Conservation (phyloP, 345 rosid genomes). For the Eucalyptus erythrocorys region DNA sequence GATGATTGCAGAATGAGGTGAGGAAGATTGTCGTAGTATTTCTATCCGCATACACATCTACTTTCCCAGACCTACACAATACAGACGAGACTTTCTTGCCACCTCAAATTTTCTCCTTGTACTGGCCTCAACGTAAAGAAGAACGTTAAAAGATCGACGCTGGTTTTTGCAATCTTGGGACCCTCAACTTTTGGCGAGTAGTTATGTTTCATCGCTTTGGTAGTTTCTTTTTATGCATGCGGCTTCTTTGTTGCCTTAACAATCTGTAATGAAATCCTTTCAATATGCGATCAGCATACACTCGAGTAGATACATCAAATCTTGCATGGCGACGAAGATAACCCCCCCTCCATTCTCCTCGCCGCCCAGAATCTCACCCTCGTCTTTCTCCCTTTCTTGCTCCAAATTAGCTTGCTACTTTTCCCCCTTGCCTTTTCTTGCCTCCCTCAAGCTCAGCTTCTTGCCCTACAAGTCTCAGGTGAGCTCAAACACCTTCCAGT, state of each 20-base stretch:
- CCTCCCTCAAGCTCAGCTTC: background rate
- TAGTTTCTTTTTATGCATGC: background rate
- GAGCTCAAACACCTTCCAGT: background rate
- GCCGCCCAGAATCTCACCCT: background rate
- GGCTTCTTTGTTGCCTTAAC: background rate
- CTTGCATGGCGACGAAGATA: background rate
- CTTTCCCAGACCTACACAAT: background rate
- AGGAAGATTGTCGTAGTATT: background rate
- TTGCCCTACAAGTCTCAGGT: conserved; percentile 9
- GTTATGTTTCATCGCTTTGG: background rate
- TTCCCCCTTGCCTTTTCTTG: background rate
- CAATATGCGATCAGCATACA: background rate
- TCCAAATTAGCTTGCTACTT: background rate
- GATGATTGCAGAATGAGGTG: background rate
- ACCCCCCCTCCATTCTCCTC: background rate
- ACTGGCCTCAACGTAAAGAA: background rate
- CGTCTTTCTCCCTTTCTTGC: background rate
- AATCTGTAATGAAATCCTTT: background rate
- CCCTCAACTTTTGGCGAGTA: background rate
- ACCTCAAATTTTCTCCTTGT: background rate
- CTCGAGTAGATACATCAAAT: background rate
- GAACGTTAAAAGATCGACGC: too few species aligned
- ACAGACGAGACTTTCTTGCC: background rate
- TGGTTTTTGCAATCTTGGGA: too few species aligned
- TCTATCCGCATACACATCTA: background rate